Conservation (phyloP, 2,329 filamentous ascomycete species). For the Scedosporium minutisporum region DNA sequence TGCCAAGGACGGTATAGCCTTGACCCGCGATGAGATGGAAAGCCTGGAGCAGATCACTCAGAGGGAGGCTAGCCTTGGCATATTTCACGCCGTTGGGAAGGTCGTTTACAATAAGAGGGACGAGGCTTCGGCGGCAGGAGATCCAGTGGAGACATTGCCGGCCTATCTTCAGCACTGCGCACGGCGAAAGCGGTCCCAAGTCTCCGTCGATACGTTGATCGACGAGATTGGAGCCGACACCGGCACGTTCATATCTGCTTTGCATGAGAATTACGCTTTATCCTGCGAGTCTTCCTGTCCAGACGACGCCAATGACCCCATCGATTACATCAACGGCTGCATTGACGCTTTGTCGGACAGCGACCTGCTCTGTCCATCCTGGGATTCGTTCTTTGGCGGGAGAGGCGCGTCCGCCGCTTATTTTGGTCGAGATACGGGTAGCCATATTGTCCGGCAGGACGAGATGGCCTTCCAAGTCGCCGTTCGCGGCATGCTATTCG, state of each 20-base stretch:
- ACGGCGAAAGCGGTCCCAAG: slow-evolving; percentile 53
- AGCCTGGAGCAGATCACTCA: slow-evolving; percentile 74
- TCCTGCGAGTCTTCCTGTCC: slow-evolving; percentile 59
- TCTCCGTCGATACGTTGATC: slow-evolving; percentile 66
- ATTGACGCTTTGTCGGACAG: slow-evolving; percentile 80
- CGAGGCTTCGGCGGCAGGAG: slow-evolving; percentile 38
- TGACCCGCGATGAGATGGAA: slow-evolving; percentile 72
- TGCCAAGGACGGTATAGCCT: slow-evolving; percentile 41
- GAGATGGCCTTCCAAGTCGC: slow-evolving; percentile 91
- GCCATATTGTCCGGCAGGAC: slow-evolving; percentile 76
- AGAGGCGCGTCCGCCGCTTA: slow-evolving; percentile 36
- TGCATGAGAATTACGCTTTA: slow-evolving; percentile 87
- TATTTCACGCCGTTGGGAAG: slow-evolving; percentile 94
- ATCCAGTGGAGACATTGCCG: slow-evolving; percentile 40
- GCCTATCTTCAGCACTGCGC: slow-evolving; percentile 46
- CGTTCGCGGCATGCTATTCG: slow-evolving; percentile 76
- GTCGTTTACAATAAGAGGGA: slow-evolving; percentile 88
- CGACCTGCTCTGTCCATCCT: slow-evolving; percentile 71
- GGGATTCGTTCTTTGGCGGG: slow-evolving; percentile 57
- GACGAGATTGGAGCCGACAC: slow-evolving; percentile 91
- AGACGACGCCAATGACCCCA: slow-evolving; percentile 46
- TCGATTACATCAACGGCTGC: slow-evolving; percentile 76
- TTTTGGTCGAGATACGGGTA: slow-evolving; percentile 46
- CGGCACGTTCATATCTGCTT: slow-evolving; percentile 75
- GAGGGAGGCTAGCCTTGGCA: slow-evolving; percentile 79